phyloP scores from a whole-genome alignment of 768 basidiomycete genomes.

The Auricularia cornea region DNA sequence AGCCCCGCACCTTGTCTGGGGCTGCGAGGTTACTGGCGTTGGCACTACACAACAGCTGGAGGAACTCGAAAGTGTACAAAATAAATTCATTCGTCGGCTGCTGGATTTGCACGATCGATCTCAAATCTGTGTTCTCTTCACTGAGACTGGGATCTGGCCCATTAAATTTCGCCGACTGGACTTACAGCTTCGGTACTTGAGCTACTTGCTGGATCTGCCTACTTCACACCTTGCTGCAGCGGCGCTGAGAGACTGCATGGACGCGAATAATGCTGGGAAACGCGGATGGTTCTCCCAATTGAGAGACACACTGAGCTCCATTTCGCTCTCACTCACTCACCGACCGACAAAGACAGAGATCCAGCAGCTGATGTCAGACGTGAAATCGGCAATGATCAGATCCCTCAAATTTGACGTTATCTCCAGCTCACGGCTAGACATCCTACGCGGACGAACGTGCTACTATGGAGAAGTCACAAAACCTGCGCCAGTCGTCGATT shows the following conservation, averaged over 20 bases:
- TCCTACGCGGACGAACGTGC: background rate
- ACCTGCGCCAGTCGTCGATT: background rate
- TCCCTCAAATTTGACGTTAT: background rate
- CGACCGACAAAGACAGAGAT: too few species aligned
- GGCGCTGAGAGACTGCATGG: background rate
- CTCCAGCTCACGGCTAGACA: constrained; percentile 4
- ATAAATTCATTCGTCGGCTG: constrained; percentile 14
- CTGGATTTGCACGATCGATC: constrained; percentile 16
- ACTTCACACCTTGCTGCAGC: background rate
- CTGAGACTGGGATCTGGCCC: constrained; percentile 11
- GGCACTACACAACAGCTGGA: constrained; percentile 6
- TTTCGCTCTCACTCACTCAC: too few species aligned
- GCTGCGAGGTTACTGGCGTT: constrained; percentile 17
- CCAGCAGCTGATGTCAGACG: too few species aligned
- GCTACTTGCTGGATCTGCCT: background rate
- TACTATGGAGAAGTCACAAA: background rate
- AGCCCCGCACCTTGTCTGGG: constrained; percentile 18
- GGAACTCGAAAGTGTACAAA: constrained; percentile 9
- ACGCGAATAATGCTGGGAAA: background rate
- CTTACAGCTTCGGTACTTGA: background rate
- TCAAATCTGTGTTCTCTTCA: constrained; percentile 8
- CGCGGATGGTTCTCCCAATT: background rate
- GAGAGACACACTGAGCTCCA: background rate
- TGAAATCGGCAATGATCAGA: too few species aligned
- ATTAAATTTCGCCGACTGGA: constrained; percentile 4